Evolutionary conservation across 2,329 filamentous ascomycete species (phyloP).

Genomic region (Colletotrichum abscissum): DNA sequence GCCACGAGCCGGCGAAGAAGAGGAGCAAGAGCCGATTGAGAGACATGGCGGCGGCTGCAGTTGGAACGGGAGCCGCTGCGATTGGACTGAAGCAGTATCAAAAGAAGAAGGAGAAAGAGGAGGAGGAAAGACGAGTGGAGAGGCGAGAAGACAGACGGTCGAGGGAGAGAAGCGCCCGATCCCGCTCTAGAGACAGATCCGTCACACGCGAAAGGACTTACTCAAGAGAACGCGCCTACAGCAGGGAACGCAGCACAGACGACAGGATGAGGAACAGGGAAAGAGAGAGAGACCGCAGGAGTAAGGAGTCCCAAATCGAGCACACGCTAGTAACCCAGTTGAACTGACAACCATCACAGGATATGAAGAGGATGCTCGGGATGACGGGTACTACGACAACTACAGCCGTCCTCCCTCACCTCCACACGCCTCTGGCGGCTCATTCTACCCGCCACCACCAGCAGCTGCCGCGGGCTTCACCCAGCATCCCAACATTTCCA

Average conservation of each 20-base stretch:
- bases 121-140: slow-evolving; percentile 13
- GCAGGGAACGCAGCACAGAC: slow-evolving; percentile 40
- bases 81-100: slow-evolving; percentile 72
- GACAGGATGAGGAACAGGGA: slow-evolving; percentile 40
- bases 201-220: slow-evolving; percentile 18
- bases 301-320: slow-evolving; percentile 38
- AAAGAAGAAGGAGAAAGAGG: slow-evolving; percentile 57
- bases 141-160: slow-evolving; percentile 34
- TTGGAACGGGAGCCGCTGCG: slow-evolving; percentile 69
- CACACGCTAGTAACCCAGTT: neutral
- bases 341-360: slow-evolving; percentile 42
- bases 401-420: slow-evolving; percentile 56
- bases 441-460: slow-evolving; percentile 55
- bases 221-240: slow-evolving; percentile 27
- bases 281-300: slow-evolving; percentile 46
- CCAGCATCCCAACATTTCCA: slow-evolving; percentile 50
- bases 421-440: slow-evolving; percentile 62
- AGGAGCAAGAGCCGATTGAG: slow-evolving; percentile 66
- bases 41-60: slow-evolving; percentile 65
- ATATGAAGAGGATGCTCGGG: slow-evolving; percentile 49
- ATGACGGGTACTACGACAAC: slow-evolving; percentile 49
- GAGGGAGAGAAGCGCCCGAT: slow-evolving; percentile 27
- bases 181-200: slow-evolving; percentile 27
- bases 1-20: slow-evolving; percentile 52
- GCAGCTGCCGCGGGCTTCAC: slow-evolving; percentile 44